A percentile compares a stretch with the other conserved stretches of the same genome.
phyloP scores from a whole-genome alignment of 2,329 filamentous ascomycete genomes.

The Penicillium sp. region DNA sequence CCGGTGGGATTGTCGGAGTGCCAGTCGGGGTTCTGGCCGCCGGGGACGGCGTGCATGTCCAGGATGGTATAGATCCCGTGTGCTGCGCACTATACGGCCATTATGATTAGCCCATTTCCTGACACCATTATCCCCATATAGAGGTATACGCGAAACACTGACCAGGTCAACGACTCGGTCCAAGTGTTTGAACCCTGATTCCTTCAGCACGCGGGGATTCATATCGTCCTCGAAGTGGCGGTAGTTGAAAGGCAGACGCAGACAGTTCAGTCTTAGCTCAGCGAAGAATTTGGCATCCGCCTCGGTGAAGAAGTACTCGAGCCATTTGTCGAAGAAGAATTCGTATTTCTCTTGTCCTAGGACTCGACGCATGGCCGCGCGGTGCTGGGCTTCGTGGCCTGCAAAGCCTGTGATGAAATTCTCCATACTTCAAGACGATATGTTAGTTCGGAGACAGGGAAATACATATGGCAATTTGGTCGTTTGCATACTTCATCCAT shows the following conservation, averaged over 20 bases:
- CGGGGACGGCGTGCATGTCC: slow-evolving; percentile 52
- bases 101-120: background rate
- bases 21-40: slow-evolving; percentile 54
- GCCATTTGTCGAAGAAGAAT: slow-evolving; percentile 60
- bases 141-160: slow-evolving; percentile 1
- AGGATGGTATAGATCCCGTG: slow-evolving; percentile 53
- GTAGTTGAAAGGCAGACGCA: slow-evolving; percentile 63
- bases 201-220: slow-evolving; percentile 48
- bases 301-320: slow-evolving; percentile 61
- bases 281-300: slow-evolving; percentile 60
- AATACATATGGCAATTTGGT: background rate
- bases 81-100: slow-evolving; percentile 40
- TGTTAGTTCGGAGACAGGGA: background rate
- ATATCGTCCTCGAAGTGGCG: slow-evolving; percentile 53
- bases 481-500: slow-evolving; percentile 43
- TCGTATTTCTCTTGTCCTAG: slow-evolving; percentile 58
- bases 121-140: background rate
- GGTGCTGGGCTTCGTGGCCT: slow-evolving; percentile 58
- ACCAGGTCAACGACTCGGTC: slow-evolving; percentile 49
- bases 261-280: slow-evolving; percentile 57
- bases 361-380: slow-evolving; percentile 54
- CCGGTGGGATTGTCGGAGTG: slow-evolving; percentile 50
- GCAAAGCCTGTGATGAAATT: slow-evolving; percentile 66
- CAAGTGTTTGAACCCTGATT: slow-evolving; percentile 49
- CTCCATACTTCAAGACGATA: slow-evolving; percentile 48